Conservation (phyloP, 2,329 filamentous ascomycete genomes). For the Ampelomyces quisqualis region DNA sequence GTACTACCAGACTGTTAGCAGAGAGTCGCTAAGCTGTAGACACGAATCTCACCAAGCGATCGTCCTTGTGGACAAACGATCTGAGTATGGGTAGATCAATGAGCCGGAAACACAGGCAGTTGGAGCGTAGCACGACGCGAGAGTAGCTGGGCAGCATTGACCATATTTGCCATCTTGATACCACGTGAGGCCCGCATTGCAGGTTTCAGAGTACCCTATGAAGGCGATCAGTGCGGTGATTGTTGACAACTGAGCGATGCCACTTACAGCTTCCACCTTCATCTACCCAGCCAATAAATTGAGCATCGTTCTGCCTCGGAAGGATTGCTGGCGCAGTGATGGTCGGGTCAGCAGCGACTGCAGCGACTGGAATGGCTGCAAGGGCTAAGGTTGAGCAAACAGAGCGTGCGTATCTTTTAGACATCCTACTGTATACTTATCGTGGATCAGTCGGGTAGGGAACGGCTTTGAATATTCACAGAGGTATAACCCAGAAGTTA, state of each 20-base stretch:
- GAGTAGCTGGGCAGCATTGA: slow-evolving; percentile 32
- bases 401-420: slow-evolving; percentile 11
- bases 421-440: slow-evolving; percentile 14
- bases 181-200: slow-evolving; percentile 30
- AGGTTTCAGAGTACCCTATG: slow-evolving; percentile 25
- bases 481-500: neutral
- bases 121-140: slow-evolving; percentile 25
- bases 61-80: slow-evolving; percentile 19
- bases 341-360: slow-evolving; percentile 29
- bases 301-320: slow-evolving; percentile 27
- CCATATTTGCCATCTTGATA: slow-evolving; percentile 32
- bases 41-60: slow-evolving; percentile 26
- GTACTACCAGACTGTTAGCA: slow-evolving; percentile 19
- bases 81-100: slow-evolving; percentile 28
- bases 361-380: slow-evolving; percentile 15
- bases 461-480: slow-evolving; percentile 1
- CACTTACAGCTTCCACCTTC: slow-evolving; percentile 23
- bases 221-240: slow-evolving; percentile 6
- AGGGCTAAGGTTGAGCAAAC: slow-evolving; percentile 17
- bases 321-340: slow-evolving; percentile 32
- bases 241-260: neutral
- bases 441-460: slow-evolving; percentile 3
- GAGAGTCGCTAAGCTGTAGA: neutral
- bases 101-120: slow-evolving; percentile 30
- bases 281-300: slow-evolving; percentile 31